These are phyloP conservation scores for Trifolium pratense DNA, from an alignment of 306 rosid species.

Conservation along the genomic window DNA sequence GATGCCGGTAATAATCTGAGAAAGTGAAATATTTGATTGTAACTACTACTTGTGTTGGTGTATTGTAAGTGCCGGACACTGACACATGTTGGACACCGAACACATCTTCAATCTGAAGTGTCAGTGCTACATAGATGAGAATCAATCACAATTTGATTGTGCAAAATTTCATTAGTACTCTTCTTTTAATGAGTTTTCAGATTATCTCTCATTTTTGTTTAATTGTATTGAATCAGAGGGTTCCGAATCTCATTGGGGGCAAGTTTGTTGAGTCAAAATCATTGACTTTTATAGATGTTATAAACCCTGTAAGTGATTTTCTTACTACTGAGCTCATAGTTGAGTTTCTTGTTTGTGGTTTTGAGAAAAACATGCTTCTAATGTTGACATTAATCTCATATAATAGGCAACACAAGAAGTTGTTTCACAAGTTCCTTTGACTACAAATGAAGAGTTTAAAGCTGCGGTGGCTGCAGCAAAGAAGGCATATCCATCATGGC, in stretches of 20 bases:
- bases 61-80: neutral
- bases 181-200: neutral
- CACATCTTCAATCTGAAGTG: neutral
- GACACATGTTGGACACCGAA: neutral
- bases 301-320: slow-evolving; percentile 77
- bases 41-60: too few relatives aligned
- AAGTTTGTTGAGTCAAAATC: slow-evolving; percentile 74
- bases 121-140: neutral
- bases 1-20: too few relatives aligned
- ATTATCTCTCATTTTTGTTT: neutral
- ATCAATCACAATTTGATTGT: neutral
- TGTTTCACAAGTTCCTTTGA: slow-evolving; percentile 88
- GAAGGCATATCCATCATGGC: slow-evolving; percentile 83
- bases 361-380: slow-evolving; percentile 31
- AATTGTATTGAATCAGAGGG: slow-evolving; percentile 60
- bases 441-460: slow-evolving; percentile 89
- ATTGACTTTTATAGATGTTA: slow-evolving; percentile 67
- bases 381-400: slow-evolving; percentile 23
- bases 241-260: slow-evolving; percentile 94
- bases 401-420: slow-evolving; percentile 95
- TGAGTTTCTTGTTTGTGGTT: slow-evolving; percentile 17
- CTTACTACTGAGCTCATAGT: slow-evolving; percentile 9
- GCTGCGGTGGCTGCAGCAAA: slow-evolving; percentile 93
- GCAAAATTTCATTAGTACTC: neutral
- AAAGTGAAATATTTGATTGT: too few relatives aligned